These are phyloP conservation scores for Insectozyma bohioensis DNA, from an alignment of 1,139 yeast species.

Conservation along the genomic window DNA sequence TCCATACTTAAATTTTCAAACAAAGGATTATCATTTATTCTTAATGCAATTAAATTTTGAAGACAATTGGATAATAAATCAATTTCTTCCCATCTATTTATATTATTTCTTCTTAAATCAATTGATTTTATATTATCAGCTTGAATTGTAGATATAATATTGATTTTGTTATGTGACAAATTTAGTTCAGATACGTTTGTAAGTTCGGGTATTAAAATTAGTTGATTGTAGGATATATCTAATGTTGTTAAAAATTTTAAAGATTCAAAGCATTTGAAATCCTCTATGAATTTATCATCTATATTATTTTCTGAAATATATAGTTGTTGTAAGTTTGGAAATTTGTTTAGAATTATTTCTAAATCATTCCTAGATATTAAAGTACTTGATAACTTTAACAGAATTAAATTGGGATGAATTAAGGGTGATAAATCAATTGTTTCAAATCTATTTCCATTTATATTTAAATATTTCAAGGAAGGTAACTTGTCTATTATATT, in stretches of 20 bases:
- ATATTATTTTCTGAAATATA: constrained; percentile 1
- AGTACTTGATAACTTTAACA: constrained; percentile 34
- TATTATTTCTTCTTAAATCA: constrained; percentile 49
- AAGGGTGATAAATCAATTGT: constrained; percentile 24
- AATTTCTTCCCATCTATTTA: constrained; percentile 48
- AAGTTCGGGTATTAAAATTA: constrained; percentile 32
- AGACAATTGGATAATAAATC: constrained; percentile 36
- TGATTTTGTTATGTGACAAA: constrained; percentile 27
- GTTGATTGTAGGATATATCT: constrained; percentile 47
- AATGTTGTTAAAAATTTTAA: too few relatives aligned
- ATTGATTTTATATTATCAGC: constrained; percentile 20
- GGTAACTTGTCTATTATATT: constrained; percentile 36
- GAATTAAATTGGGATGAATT: constrained; percentile 20
- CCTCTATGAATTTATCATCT: too few relatives aligned
- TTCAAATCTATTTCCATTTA: constrained; percentile 64
- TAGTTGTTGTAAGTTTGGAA: constrained; percentile 40
- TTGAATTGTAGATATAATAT: constrained; percentile 11
- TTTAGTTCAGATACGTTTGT: constrained; percentile 14
- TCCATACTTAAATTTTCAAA: constrained; percentile 33
- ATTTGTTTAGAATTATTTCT: constrained; percentile 25
- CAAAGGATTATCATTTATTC: constrained; percentile 56
- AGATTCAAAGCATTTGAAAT: too few relatives aligned
- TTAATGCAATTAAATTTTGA: constrained; percentile 42
- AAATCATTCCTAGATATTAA: constrained; percentile 22
- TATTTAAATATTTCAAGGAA: constrained; percentile 40